Percentiles rank a stretch among this genome's conserved stretches.
These are phyloP conservation scores for Rhodotorula graminis DNA, from an alignment of 768 basidiomycete genomes.

Conservation along the genomic window DNA sequence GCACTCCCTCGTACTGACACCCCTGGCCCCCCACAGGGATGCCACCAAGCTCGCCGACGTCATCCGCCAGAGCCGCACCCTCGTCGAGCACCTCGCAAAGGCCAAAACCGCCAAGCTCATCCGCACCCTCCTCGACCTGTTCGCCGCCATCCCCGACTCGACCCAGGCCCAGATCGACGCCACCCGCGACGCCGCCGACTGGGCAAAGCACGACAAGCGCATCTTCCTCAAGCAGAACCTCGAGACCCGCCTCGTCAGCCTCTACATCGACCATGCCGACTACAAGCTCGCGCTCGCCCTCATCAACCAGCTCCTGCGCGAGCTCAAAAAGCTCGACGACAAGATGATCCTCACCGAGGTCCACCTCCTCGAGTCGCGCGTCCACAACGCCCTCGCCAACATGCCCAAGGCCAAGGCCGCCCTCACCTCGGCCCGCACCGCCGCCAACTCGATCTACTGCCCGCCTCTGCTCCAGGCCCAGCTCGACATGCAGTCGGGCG, in stretches of 20 bases:
- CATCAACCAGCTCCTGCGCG: conserved; percentile 81
- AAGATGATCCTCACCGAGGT: conserved; percentile 98
- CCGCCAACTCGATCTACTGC: conserved; percentile 93
- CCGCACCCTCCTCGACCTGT: conserved; percentile 87
- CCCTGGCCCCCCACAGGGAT: conserved; percentile 55
- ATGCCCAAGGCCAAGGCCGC: conserved; percentile 88
- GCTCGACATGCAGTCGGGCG: conserved; percentile 66
- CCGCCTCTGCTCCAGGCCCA: conserved; percentile 61
- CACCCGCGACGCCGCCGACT: conserved; percentile 82
- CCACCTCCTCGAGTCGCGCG: conserved; percentile 84
- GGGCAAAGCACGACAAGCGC: conserved; percentile 86
- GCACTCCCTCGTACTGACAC: background rate
- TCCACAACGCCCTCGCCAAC: conserved; percentile 84
- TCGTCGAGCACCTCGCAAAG: conserved; percentile 92
- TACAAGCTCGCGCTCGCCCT: conserved; percentile 72
- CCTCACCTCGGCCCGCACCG: conserved; percentile 82
- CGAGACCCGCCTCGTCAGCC: conserved; percentile 75
- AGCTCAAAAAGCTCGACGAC: conserved; percentile 89
- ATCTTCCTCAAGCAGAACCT: conserved; percentile 93
- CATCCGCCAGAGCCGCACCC: conserved; percentile 72
- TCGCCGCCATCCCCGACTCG: conserved; percentile 70
- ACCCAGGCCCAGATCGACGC: conserved; percentile 73
- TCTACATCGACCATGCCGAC: conserved; percentile 66
- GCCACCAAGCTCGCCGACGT: conserved; percentile 77
- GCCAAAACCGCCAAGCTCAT: conserved; percentile 96